Percentiles rank a stretch among this genome's conserved stretches.
Evolutionary conservation across 169 alveolate species (phyloP).

Genomic region (Plasmodium knowlesi): DNA sequence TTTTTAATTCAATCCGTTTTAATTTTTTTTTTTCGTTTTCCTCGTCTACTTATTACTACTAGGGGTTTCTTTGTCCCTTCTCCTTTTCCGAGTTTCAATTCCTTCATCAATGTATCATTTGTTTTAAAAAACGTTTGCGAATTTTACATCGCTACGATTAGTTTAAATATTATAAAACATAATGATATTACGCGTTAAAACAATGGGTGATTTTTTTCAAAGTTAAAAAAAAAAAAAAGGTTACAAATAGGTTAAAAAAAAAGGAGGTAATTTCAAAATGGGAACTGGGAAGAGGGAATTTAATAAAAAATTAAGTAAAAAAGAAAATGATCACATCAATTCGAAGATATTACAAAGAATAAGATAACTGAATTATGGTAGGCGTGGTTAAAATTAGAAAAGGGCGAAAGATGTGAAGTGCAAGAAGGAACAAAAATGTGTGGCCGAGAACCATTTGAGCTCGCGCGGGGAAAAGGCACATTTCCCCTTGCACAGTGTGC

Average conservation of each 20-base stretch:
- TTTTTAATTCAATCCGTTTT: background rate
- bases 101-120: background rate
- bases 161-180: background rate
- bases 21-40: background rate
- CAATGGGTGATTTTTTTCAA: slow-evolving; percentile 6
- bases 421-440: background rate
- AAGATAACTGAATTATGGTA: background rate
- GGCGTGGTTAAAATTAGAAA: background rate
- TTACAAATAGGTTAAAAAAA: slow-evolving; percentile 12
- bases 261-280: background rate
- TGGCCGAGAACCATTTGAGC: background rate
- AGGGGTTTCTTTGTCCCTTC: background rate
- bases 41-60: background rate
- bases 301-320: background rate
- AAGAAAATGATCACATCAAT: background rate
- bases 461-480: background rate
- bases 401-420: background rate
- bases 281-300: background rate
- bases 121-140: background rate
- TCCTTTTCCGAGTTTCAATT: background rate
- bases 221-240: slow-evolving; percentile 9
- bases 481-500: background rate
- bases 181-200: background rate
- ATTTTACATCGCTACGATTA: background rate
- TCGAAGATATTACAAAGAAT: background rate